phyloP scores from a whole-genome alignment of 768 basidiomycete species.

The Auriscalpium orientale region DNA sequence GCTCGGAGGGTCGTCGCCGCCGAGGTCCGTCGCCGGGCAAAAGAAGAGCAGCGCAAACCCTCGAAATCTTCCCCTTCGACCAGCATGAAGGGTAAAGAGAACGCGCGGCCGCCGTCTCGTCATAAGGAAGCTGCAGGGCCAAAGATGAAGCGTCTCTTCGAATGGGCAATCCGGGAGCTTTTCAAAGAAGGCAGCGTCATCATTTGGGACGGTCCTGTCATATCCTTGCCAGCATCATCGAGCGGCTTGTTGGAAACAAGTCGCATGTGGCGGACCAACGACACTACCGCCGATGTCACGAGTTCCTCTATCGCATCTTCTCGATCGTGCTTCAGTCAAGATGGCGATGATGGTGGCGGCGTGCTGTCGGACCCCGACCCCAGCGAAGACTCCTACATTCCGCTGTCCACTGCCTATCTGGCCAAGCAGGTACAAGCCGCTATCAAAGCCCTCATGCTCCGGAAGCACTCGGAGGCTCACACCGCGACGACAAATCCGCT shows the following conservation, averaged over 20 bases:
- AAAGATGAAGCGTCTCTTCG: slow-evolving; percentile 65
- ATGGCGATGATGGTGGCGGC: slow-evolving; percentile 33
- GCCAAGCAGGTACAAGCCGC: slow-evolving; percentile 39
- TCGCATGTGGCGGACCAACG: slow-evolving; percentile 41
- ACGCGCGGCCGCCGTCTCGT: not conserved
- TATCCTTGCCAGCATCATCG: slow-evolving; percentile 22
- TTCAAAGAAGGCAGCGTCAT: slow-evolving; percentile 68
- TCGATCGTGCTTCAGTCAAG: slow-evolving; percentile 1
- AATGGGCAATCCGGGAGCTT: slow-evolving; percentile 54
- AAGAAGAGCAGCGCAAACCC: slow-evolving; percentile 37
- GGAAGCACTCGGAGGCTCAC: slow-evolving; percentile 1
- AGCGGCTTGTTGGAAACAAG: slow-evolving; percentile 6
- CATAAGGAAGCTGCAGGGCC: slow-evolving; percentile 1
- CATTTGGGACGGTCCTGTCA: slow-evolving; percentile 60
- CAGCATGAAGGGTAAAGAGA: slow-evolving; percentile 4
- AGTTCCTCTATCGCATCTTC: slow-evolving; percentile 17
- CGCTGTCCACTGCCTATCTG: slow-evolving; percentile 48
- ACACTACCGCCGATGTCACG: slow-evolving; percentile 15
- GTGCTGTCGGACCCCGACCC: slow-evolving; percentile 53
- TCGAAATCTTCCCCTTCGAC: slow-evolving; percentile 23
- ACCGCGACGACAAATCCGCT: not conserved
- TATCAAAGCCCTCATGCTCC: slow-evolving; percentile 29
- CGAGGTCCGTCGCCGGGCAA: slow-evolving; percentile 46
- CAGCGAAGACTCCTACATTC: slow-evolving; percentile 61
- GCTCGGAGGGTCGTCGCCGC: slow-evolving; percentile 59